Evolutionary conservation across 805 yeast genomes (phyloP), one percentile per base, ranked within the genome.

Genomic region (Cyberlindnera mrakii): DNA sequence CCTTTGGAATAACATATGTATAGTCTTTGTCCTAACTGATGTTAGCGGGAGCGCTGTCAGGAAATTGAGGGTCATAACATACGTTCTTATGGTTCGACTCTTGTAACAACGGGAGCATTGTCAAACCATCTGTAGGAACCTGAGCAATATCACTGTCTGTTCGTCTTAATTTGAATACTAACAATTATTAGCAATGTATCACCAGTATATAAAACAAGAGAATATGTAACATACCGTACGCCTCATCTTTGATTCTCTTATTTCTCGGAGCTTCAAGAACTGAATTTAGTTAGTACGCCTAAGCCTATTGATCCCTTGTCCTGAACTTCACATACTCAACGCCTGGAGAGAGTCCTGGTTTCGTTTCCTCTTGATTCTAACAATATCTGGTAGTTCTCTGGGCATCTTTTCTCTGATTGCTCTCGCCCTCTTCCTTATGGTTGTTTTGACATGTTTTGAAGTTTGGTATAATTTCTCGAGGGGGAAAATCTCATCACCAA

Each of bases 331-430:
- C 70, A 37, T 55, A 67, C 70, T 53, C 54, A 90, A 70, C 1
- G 96, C 96, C 52, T 85, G 88, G 19, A 91, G 70, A 3, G 97
- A 96, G 52, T 87, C 96, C 55, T 88, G 93, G 41, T 78, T 81
- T 46, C 96, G 72, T 57, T 84, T 83, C 45, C 98, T 74, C 63
- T 93, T 91, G 59, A 91, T 85, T 46, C 96, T 74, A 35, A 91
- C 80, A 20, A 84, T 70, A 41, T 74, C 75, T 1, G 95, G 95
- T 11, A 58, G 37, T 5, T 37, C 30, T 36, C 46, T 39, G 10
- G 39, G 41, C 43, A 37, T 44, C 7, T 6, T 34, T 20, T 31
- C 6, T 7, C 17, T 35, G 7, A 23, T 23, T 23, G 27, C 11
- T 23, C 10, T 11, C 13, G 27, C 9, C 27, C 6, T 23, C 25